phyloP scores from a whole-genome alignment of 1,284 basidiomycete species.

The Leccinum solheimii region DNA sequence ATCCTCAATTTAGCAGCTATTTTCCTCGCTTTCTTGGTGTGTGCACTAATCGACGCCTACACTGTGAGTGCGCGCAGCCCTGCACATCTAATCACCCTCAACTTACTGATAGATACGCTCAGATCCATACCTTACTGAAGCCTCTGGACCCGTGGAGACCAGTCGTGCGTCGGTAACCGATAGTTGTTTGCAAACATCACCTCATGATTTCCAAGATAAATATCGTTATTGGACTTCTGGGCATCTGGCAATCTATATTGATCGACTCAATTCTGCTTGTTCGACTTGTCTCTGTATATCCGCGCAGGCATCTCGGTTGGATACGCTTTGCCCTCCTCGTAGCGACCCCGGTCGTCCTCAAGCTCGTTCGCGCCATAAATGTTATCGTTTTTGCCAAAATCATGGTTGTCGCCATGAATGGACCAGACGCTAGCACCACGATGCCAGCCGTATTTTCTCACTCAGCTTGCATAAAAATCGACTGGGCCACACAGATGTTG shows the following conservation, averaged over 20 bases:
- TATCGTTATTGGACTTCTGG: constrained; percentile 22
- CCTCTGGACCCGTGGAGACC: constrained; percentile 10
- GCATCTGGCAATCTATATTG: constrained; percentile 27
- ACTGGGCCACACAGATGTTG: constrained; percentile 31
- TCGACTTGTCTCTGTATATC: constrained; percentile 27
- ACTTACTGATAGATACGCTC: neutral
- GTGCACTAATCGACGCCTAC: constrained; percentile 13
- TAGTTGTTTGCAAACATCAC: neutral
- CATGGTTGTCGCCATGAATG: constrained; percentile 10
- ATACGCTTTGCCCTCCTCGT: constrained; percentile 11
- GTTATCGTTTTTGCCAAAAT: constrained; percentile 14
- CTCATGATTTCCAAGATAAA: constrained; percentile 6
- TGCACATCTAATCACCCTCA: neutral
- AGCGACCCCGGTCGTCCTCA: constrained; percentile 16
- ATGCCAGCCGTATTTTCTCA: neutral
- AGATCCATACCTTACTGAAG: constrained; percentile 23
- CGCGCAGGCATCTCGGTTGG: constrained; percentile 2
- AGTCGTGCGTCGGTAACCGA: constrained; percentile 4
- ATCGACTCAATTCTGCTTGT: constrained; percentile 30
- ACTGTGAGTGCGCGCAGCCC: constrained; percentile 11
- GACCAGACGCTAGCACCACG: neutral
- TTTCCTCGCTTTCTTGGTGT: constrained; percentile 20
- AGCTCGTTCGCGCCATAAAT: constrained; percentile 19
- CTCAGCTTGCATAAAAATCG: constrained; percentile 30
- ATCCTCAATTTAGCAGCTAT: constrained; percentile 23